Base-by-base conservation (phyloP, 176 grass and related monocot species). In the Oryza australiensis region DNA sequence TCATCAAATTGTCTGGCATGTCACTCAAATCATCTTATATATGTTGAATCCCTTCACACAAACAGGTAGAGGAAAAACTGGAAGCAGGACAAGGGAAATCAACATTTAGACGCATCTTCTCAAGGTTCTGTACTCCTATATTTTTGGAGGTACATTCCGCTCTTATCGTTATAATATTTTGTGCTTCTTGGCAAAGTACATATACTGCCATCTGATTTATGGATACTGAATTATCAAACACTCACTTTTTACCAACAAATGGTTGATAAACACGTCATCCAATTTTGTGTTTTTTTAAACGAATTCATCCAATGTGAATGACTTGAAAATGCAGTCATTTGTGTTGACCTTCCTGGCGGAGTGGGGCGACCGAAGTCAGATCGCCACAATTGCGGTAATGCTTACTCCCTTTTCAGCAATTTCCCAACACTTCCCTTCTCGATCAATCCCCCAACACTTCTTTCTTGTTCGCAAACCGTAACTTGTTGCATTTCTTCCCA, bases 301-400 rank as follows among this genome's bases (percentile, higher is more conserved):
- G 51, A 64, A 59, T 13, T 48, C 33, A 1, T 64, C 26, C 16
- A 7, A 35, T 40, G 28, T 53, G 20, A 70, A 43, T 11, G 29
- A 49, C 77, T 69, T 73, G 27, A 70, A 53, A 70, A 62, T 91
- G 37, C 89, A 98, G 93, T 98, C 96, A 68, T 98, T 98, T 86
- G 90, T 98, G 77, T 83, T 98, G 85, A 98, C 96, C 14, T 98
- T 98, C 84, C 74, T 98, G 69, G 96, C 96, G 32, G 96, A 98
- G 84, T 95, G 92, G 96, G 96, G 96, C 2, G 96, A 98, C 70
- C 96, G 90, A 45, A 98, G 96, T 82, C 96, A 98, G 84, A 98
- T 98, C 69, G 93, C 90, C 81, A 98, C 96, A 9, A 98, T 98
- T 38, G 96, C 93, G 23, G 96, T 98, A 88, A 62, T 37, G 15